Base-by-base conservation (phyloP, 768 basidiomycete genomes). In the Russula abietina region DNA sequence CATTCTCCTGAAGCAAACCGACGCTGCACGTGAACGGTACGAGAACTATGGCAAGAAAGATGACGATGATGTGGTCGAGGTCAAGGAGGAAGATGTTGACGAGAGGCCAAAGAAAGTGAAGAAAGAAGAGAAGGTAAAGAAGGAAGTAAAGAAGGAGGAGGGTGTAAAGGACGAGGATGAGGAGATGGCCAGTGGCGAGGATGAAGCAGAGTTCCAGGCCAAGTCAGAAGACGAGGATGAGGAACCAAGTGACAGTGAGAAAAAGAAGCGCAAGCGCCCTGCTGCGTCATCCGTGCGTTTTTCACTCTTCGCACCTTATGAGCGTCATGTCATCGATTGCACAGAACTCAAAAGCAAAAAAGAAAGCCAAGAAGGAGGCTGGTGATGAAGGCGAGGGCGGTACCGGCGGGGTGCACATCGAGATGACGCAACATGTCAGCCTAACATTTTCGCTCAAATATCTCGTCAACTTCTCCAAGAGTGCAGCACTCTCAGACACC, bases 401-500 rank as follows among this genome's bases (percentile, higher is more conserved):
- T 16, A 71, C 76, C 14, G 83, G 80, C 51, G 80, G 77, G n/a
- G 87, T 96, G 53, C 73, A 76, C 65, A 89, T 97, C 71, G 84
- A 90, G 75, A 89, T 97, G 82, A 91, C 93, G 71, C 87, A 89
- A 72, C 85, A 91, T 66, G 96, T 99, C 65, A 83, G 86, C 48
- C 80, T 98, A 54, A 98, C 94, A 1, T 98, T 98, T 79, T 93
- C 91, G 36, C 79, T 98, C 69, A 98, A 98, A 75, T 99, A 98
- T 75, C 86, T 98, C 32, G 87, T 91, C 74, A 98, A 97, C 77
- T 98, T 99, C 71, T 85, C 93, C 57, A 98, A 97, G 81, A 91
- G 89, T 66, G 78, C 89, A 1, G 80, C 86, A 33, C 77, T 99
- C 43, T 82, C 85, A 16, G 79, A 77, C 65, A 82, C 78, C 30